Conservation (phyloP, 805 yeast genomes). For the Zygoascus tannicola region DNA sequence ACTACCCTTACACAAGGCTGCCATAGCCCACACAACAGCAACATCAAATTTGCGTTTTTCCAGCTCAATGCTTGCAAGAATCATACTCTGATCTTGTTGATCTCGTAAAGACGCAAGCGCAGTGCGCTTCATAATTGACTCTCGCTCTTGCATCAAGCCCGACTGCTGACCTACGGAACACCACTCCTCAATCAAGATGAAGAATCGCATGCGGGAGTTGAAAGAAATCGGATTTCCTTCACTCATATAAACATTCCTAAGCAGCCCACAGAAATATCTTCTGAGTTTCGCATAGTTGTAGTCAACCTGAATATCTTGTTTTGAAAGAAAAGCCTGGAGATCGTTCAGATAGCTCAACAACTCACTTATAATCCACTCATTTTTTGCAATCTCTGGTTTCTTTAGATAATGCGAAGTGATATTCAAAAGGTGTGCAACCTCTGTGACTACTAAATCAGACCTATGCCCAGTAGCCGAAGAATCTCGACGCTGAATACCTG, state of each 20-base stretch:
- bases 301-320: conserved; percentile 49
- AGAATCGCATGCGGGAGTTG: conserved; percentile 74
- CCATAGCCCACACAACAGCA: conserved; percentile 76
- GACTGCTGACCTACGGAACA: conserved; percentile 76
- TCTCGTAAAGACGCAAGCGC: conserved; percentile 31
- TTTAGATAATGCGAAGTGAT: conserved; percentile 57
- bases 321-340: conserved; percentile 50
- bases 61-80: conserved; percentile 70
- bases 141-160: conserved; percentile 54
- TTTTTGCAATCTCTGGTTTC: conserved; percentile 43
- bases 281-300: conserved; percentile 69
- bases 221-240: conserved; percentile 64
- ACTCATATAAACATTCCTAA: conserved; percentile 58
- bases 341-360: conserved; percentile 53
- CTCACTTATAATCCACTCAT: conserved; percentile 59
- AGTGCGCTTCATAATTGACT: conserved; percentile 42
- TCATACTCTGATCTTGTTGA: conserved; percentile 27
- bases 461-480: conserved; percentile 13
- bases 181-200: conserved; percentile 84
- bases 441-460: conserved; percentile 46
- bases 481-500: conserved; percentile 16
- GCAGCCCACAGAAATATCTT: conserved; percentile 71
- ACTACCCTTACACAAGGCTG: conserved; percentile 67
- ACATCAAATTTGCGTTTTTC: conserved; percentile 62
- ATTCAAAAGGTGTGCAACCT: conserved; percentile 65